A percentile compares a stretch with the other conserved stretches of the same genome.
Conservation (phyloP, 768 basidiomycete genomes). For the Leucocoprinus sp. region DNA sequence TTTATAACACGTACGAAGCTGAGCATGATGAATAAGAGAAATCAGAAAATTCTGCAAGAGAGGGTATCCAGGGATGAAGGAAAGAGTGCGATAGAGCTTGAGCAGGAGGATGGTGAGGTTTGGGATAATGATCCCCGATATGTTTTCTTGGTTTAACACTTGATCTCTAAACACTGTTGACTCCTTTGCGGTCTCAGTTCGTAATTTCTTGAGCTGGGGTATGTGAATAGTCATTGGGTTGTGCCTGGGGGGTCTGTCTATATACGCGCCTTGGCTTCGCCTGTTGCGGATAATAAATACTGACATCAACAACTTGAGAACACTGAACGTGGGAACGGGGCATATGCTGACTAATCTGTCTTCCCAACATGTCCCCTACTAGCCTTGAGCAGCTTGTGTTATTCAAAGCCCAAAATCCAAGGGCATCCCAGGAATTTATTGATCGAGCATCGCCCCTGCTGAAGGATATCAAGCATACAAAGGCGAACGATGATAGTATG, state of each 20-base stretch:
- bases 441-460: slow-evolving; percentile 44
- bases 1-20: slow-evolving; percentile 40
- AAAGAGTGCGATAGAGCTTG: neutral
- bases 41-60: slow-evolving; percentile 15
- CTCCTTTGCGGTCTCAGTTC: too few relatives aligned
- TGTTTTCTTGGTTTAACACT: slow-evolving; percentile 44
- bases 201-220: too few relatives aligned
- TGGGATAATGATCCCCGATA: slow-evolving; percentile 46
- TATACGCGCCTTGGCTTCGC: too few relatives aligned
- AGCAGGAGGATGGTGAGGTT: slow-evolving; percentile 23
- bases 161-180: too few relatives aligned
- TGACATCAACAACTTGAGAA: too few relatives aligned
- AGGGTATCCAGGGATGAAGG: slow-evolving; percentile 17
- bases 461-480: slow-evolving; percentile 32
- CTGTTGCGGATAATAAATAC: too few relatives aligned
- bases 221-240: too few relatives aligned
- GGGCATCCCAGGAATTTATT: slow-evolving; percentile 53
- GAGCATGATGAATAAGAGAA: slow-evolving; percentile 32
- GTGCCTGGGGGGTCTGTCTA: too few relatives aligned
- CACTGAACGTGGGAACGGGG: slow-evolving; percentile 1
- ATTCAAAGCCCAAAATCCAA: slow-evolving; percentile 42
- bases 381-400: slow-evolving; percentile 46
- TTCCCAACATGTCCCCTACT: slow-evolving; percentile 33
- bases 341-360: slow-evolving; percentile 1
- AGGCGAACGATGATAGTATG: slow-evolving; percentile 52